Evolutionary conservation across 495 filamentous ascomycete species (phyloP), one percentile per base, ranked within the genome.

Genomic region (Lichenothelia convexa): DNA sequence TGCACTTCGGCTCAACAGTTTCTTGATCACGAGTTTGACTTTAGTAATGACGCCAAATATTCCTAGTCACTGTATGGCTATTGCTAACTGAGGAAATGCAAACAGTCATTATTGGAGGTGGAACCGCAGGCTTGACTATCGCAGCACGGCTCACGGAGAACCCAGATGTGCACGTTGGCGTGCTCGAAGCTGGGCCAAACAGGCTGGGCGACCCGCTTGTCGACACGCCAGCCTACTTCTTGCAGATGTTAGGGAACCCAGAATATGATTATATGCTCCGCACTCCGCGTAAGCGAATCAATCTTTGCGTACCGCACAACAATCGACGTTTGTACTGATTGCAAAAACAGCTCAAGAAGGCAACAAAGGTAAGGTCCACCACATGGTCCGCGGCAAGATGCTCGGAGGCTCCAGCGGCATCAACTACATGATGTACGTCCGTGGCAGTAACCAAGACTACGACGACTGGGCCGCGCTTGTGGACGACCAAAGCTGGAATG

Each of bases 231-330:
- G 31, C 31, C 31, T 15, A 15, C n/a, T 33, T 33, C 31, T 18
- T 33, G 31, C 31, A 33, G 9, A 33, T 17, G 31, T 17, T 33
- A 8, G 31, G 31, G 1, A 17, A 33, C 18, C 31, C 31, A 17
- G 16, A 33, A 17, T 59, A 60, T 35, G 65, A 66, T 40, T 65
- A 63, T 62, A 44, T 54, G 23, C 62, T 66, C 21, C 49, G 50
- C 35, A 64, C 59, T 13, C 48, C 35, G 5, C 41, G 50, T 5
- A 63, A 66, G 42, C 39, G 49, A 18, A 12, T 15, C n/a, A 15
- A 9, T 18, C 9, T 18, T 33, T 18, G n/a, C 3, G 1, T 33
- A 9, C 2, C 9, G 15, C 24, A 9, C 24, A 13, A 13, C 1
- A 1, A 1, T 11, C 9, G 9, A 29, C 1, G 24, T 13, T 29